Conservation (phyloP, 2,329 filamentous ascomycete genomes). For the Sporothrix phasma region DNA sequence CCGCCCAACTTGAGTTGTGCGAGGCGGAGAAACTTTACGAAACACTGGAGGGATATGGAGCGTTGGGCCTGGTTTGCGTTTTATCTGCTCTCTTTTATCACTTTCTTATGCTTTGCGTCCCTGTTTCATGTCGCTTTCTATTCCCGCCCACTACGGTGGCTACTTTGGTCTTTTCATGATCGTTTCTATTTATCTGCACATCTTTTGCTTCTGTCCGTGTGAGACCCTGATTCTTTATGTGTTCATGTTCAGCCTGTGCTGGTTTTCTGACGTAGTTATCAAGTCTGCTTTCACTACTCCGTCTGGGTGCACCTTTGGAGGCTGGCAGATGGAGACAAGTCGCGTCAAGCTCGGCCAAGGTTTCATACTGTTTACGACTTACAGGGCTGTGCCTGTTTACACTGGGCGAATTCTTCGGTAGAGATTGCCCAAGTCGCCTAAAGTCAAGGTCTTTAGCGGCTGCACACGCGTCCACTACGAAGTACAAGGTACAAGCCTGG, state of each 20-base stretch:
- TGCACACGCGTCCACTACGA: not conserved
- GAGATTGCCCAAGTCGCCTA: not conserved
- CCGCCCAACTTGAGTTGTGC: not conserved
- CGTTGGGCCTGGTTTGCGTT: not conserved
- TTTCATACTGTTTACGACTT: no score
- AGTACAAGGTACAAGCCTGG: no score
- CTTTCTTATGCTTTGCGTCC: not conserved
- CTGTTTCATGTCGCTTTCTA: not conserved
- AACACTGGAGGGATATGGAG: not conserved
- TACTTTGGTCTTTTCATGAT: not conserved
- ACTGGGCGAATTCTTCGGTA: not conserved
- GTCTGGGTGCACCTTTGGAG: not conserved
- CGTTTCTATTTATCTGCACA: not conserved
- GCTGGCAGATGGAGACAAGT: not conserved
- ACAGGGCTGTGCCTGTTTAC: not conserved
- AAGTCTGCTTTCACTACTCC: not conserved
- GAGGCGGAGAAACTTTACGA: conserved; percentile 1
- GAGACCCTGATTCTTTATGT: not conserved
- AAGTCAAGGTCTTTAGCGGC: not conserved
- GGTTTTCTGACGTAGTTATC: not conserved
- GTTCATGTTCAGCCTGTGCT: not conserved
- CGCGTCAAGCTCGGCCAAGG: not conserved
- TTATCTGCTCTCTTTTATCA: not conserved
- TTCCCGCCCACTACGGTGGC: conserved; percentile 4
- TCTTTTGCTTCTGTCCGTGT: not conserved